Base-by-base conservation (phyloP, 108 stramenopile genomes). In the Asterionellopsis glacialis region DNA sequence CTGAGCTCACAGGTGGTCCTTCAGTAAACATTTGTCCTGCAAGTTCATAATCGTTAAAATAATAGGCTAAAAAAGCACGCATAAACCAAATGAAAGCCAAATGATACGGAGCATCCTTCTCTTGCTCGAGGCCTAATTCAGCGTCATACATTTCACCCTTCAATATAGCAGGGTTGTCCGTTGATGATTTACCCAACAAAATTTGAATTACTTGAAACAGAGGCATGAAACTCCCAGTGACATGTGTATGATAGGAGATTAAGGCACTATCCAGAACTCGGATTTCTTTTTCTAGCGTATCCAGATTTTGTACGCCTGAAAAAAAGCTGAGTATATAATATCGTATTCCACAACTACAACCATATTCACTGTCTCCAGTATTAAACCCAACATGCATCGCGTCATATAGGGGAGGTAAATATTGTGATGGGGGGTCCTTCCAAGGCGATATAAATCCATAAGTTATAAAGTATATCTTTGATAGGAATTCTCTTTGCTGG, bases 341-440 rank as follows among this genome's bases (percentile, higher is more conserved):
- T 4, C 16, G 22, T 39, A 57, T 7, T 5, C 3, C n/a, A 16
- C n/a, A 57, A 6, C 5, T 1, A 57, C 38, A 1, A 9, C 38
- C n/a, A 11, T 9, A 10, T 38, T 57, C 56, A 33, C 64, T 64
- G 41, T 74, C 73, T 11, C 73, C 73, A 9, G 67, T 68, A 27
- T 73, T 66, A 10, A 73, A 38, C 1, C 56, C 72, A 33, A 62
- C 60, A 0, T 61, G 50, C 42, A 67, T 53, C 0, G 64, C 65
- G n/a, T 56, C 0, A 21, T 61, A 51, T 61, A 63, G 61, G 18
- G 45, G 67, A 1, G 65, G 59, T 28, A 69, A 16, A 5, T 2
- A 27, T 16, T 28, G 49, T 22, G 28, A 41, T 45, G 65, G 6
- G 0, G 64, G 68, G 19, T 52, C 57, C 41, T 19, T 49, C 68